Base-by-base conservation (phyloP, 78 protist species). In the Chrysochromulina tobinii region DNA sequence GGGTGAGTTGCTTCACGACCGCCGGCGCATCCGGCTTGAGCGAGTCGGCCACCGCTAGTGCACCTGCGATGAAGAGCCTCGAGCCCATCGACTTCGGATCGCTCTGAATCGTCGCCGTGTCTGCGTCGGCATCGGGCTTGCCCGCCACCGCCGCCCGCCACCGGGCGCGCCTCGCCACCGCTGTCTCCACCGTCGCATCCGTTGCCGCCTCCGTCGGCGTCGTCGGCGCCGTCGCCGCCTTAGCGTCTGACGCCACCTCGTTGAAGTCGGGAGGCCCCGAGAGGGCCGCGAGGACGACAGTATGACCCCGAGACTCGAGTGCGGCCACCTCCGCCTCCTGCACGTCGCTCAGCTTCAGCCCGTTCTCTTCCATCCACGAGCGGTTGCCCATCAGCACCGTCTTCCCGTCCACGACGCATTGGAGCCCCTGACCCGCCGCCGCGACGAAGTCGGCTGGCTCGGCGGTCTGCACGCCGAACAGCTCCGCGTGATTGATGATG, bases 1-100 rank as follows among this genome's bases (percentile, higher is more conserved):
- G 48, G 27, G 88, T 77, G 38, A 98, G 95, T 14, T 7, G 50
- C 0, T 51, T 15, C 58, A 97, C 83, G 25, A 90, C 88, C 15
- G 53, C 11, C 55, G n/a, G 25, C n/a, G 98, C 96, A 12, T 96
- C 98, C 73, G 93, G 95, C 66, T 92, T 77, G 54, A 50, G 54
- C 23, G 58, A 7, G 88, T 95, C 96, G 18, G 51, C 0, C 48
- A 94, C 84, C 8, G 95, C 94, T 69, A 94, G n/a, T 17, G 23
- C 64, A 3, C 95, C 96, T 15, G 69, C 68, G 23, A 95, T 94
- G 38, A 38, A 38, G 38, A 38, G 38, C 38, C 38, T 38, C 38
- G 38, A 38, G 38, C 38, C 38, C 38, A 38, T 38, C 38, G 38
- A 38, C 38, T 38, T 38, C 38, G 38, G 38, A 38, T 38, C 38